Evolutionary conservation across 2,329 filamentous ascomycete genomes (phyloP).

Genomic region (Didymella arachidicola): DNA sequence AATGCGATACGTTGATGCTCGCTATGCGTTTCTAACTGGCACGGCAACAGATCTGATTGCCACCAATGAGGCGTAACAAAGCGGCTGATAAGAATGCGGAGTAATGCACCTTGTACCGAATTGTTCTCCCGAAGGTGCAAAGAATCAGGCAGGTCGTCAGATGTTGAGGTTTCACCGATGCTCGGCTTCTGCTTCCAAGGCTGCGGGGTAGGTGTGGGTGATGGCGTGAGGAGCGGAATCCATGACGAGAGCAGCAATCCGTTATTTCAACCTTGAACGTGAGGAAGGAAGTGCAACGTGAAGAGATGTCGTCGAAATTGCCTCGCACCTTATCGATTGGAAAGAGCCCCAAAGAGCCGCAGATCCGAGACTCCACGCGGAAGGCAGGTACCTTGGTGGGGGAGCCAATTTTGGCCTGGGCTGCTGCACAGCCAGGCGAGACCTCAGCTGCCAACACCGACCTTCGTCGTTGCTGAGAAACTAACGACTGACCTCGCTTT

Average conservation of each 20-base stretch:
- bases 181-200: conserved; percentile 9
- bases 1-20: conserved; percentile 18
- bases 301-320: conserved; percentile 31
- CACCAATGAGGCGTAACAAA: conserved; percentile 20
- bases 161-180: conserved; percentile 15
- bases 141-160: conserved; percentile 18
- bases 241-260: neutral
- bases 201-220: conserved; percentile 8
- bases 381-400: conserved; percentile 17
- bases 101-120: conserved; percentile 17
- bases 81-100: conserved; percentile 22
- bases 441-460: neutral
- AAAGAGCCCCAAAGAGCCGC: conserved; percentile 22
- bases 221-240: neutral
- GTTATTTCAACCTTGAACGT: neutral
- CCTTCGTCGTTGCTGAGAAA: neutral
- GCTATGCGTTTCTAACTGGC: conserved; percentile 6
- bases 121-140: conserved; percentile 5
- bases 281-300: conserved; percentile 1
- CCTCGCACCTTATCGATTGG: conserved; percentile 27
- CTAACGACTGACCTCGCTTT: neutral
- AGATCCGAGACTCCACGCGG: conserved; percentile 15
- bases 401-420: conserved; percentile 7
- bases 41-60: conserved; percentile 13
- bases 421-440: neutral